Evolutionary conservation across 208 protist species (phyloP).

Genomic region (Vickermania spadyakhi): DNA sequence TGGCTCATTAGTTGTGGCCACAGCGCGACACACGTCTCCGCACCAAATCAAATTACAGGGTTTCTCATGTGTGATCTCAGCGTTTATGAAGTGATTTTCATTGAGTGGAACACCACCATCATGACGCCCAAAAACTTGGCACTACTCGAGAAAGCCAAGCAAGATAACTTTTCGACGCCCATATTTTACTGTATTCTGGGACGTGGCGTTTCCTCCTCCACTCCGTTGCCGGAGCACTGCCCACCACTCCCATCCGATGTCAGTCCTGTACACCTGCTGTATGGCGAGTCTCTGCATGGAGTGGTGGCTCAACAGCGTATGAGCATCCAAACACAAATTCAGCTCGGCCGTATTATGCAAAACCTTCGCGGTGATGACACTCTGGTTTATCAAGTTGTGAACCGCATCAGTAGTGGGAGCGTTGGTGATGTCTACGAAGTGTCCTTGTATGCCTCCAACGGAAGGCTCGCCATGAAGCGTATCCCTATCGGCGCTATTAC

Average conservation of each 20-base stretch:
- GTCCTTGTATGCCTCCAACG: constrained; percentile 42
- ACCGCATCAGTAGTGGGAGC: constrained; percentile 51
- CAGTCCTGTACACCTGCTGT: not conserved
- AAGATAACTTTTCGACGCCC: not conserved
- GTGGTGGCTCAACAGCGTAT: not conserved
- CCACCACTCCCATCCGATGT: not conserved
- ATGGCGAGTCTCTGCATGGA: not conserved
- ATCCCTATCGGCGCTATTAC: constrained; percentile 55
- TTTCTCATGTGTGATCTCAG: not conserved
- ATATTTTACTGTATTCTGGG: not conserved
- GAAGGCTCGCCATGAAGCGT: constrained; percentile 77
- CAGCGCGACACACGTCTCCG: not conserved
- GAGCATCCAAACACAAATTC: not conserved
- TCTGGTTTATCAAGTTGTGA: constrained; percentile 36
- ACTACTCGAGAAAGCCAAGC: not conserved
- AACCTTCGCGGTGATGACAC: not conserved
- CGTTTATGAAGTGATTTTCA: not conserved
- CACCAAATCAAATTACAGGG: not conserved
- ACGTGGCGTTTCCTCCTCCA: not conserved
- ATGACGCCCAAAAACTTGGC: not conserved
- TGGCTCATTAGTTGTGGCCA: not conserved
- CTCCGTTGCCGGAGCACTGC: not conserved
- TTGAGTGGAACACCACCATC: not conserved
- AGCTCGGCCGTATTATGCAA: not conserved
- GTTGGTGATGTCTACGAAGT: constrained; percentile 80